Evolutionary conservation across 2,329 filamentous ascomycete species (phyloP), one percentile per base, ranked within the genome.

Genomic region (Colletotrichum tropicicola): DNA sequence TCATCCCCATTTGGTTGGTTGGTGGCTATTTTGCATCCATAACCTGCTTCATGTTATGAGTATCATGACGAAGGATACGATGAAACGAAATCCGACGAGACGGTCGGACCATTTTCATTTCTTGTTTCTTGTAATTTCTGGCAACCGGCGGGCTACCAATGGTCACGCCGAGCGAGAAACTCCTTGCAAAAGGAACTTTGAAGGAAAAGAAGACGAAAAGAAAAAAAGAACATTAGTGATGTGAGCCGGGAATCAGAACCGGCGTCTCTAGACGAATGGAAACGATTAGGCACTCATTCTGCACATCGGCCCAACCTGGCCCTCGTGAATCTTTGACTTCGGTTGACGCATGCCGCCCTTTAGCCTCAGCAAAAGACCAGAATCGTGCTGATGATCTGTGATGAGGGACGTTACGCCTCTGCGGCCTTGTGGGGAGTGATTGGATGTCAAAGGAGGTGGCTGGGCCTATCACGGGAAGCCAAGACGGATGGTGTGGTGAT

Each of bases 11-110:
- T 53, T 35, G 13, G 32, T 35, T 6, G n/a, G 28, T 52, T 53
- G 37, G 21, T 17, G 52, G 59, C 61, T 54, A 28, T n/a, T 21
- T 59, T 28, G 55, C 48, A 43, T 47, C 49, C 30, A 35, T 17
- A 17, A n/a, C 39, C n/a, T 10, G n/a, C 37, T 53, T 59, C 53
- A 30, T 47, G 45, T 45, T 61, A 65, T 15, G 61, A 65, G 30
- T 43, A 28, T 28, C 57, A 65, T 64, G 63, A 66, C 53, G 63
- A 64, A 32, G 59, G 63, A 64, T 30, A 66, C 47, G 63, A 66
- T 48, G 59, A 64, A 37, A 66, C 63, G 63, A 64, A 32, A 53
- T 39, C 51, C 48, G 59, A 64, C 30, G 41, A 51, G 51, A 30
- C 61, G 17, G 62, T 65, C 57, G 51, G 35, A 65, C 21, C 47